Evolutionary conservation across 495 filamentous ascomycete genomes (phyloP), one percentile per base, ranked within the genome.

Genomic region (Thermothielavioides terrestris): DNA sequence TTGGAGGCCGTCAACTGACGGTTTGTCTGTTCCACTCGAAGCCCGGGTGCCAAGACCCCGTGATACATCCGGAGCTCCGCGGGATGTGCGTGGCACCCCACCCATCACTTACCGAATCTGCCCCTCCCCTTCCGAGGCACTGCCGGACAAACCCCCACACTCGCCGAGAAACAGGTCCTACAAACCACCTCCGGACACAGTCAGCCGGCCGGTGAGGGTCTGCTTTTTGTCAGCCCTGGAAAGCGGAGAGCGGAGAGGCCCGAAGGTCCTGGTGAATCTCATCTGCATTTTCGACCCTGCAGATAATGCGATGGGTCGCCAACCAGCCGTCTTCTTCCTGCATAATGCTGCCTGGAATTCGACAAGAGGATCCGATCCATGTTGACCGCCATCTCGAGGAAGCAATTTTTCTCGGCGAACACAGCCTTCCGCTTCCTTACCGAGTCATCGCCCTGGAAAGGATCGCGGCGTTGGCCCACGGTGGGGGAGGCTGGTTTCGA

Each of bases 1-100:
- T 36, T 36, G 35, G 18, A 4, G 10, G 17, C 46, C 35, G 46
- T 48, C 46, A 48, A 48, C 46, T 48, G 36, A 48, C 27, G 35
- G 46, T 6, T 30, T 25, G 20, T 6, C 34, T 6, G 46, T 48
- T 40, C 31, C 46, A 40, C 46, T 7, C 18, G 46, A 31, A 26
- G 35, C 17, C 36, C 25, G 22, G 25, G 23, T 48, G 6, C 32
- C 18, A 26, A 27, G 35, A 10, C 35, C 46, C 10, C 23, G 46
- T 48, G 46, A 40, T 30, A 20, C 35, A 14, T 36, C 36, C 45
- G 35, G 45, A 40, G 46, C 26, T 22, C 46, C 36, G 20, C 18
- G 22, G 17, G n/a, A n/a, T n/a, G n/a, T n/a, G n/a, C n/a, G n/a
- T n/a, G n/a, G n/a, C 28, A 11, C 46, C 20, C 28, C 21, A 25